Conservation (phyloP, 2,329 filamentous ascomycete genomes). For the Fusarium camptoceras region DNA sequence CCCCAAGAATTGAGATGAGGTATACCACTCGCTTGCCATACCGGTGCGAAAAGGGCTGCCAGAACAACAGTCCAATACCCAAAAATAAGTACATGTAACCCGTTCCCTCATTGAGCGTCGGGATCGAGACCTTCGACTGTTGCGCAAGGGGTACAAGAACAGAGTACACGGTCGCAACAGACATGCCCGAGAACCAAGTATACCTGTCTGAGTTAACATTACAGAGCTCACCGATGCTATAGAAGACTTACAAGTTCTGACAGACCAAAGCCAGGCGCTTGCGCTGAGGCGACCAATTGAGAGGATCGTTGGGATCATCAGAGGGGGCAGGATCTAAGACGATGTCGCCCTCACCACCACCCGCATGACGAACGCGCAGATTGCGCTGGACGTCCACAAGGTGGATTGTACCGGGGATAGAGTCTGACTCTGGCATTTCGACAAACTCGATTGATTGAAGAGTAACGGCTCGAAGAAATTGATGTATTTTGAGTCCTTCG, state of each 20-base stretch:
- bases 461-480: neutral
- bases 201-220: slow-evolving; percentile 44
- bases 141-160: slow-evolving; percentile 52
- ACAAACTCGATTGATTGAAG: neutral
- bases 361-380: slow-evolving; percentile 49
- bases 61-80: slow-evolving; percentile 59
- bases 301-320: slow-evolving; percentile 63
- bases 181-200: slow-evolving; percentile 56
- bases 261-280: slow-evolving; percentile 47
- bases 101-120: slow-evolving; percentile 54
- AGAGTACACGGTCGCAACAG: slow-evolving; percentile 55
- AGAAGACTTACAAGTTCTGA: slow-evolving; percentile 45
- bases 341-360: slow-evolving; percentile 52
- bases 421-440: neutral
- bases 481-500: neutral
- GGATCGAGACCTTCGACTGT: slow-evolving; percentile 49
- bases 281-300: slow-evolving; percentile 59
- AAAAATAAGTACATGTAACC: slow-evolving; percentile 59
- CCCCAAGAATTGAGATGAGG: slow-evolving; percentile 52
- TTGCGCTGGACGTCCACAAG: slow-evolving; percentile 55
- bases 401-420: slow-evolving; percentile 55
- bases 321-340: slow-evolving; percentile 64
- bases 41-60: slow-evolving; percentile 60
- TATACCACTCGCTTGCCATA: slow-evolving; percentile 57
- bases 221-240: rapidly evolving